Evolutionary conservation across 108 stramenopile species (phyloP), one percentile per base, ranked within the genome.

Genomic region (Conticribra guillardii): DNA sequence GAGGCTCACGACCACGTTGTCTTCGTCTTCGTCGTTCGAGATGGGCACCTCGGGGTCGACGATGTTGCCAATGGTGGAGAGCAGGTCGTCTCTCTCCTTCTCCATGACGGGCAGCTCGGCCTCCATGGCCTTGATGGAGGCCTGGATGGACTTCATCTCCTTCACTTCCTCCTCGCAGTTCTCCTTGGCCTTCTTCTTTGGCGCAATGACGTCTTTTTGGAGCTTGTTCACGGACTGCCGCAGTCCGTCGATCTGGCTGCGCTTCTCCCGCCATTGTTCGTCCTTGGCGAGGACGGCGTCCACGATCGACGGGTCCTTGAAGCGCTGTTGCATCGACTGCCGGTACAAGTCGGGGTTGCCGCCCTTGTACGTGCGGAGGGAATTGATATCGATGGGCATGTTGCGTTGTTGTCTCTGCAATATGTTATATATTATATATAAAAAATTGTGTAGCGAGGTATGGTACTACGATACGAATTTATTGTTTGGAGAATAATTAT

Each of bases 1-100:
- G n/a, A 94, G 60, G 32, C 33, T 19, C 28, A 96, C 88, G 0
- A 98, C 95, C 50, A 97, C 70, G 80, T 97, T 98, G 67, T 98
- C 97, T 45, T 82, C 81, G 3, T 97, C 98, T 82, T 99, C 99
- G 68, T 98, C 89, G 17, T 97, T 28, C 33, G 77, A 78, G 53
- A 97, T 90, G 52, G 97, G 97, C 33, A 99, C 99, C 60, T 95
- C 91, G 7, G 92, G 86, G 72, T 96, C 97, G 34, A 99, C 98
- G 48, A 97, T 79, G 87, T 99, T 99, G 4, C 98, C 99, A 72
- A 99, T 94, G 24, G 77, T 72, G 49, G 82, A 85, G 48, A 99
- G 68, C 17, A 99, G 83, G 27, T 66, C 63, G 52, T 95, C 93
- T 41, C 89, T 64, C 68, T 83, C 68, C 7, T 57, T 83, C 41